Evolutionary conservation across 2,329 filamentous ascomycete species (phyloP), one percentile per base, ranked within the genome.

Genomic region (Teratosphaeria viscida): DNA sequence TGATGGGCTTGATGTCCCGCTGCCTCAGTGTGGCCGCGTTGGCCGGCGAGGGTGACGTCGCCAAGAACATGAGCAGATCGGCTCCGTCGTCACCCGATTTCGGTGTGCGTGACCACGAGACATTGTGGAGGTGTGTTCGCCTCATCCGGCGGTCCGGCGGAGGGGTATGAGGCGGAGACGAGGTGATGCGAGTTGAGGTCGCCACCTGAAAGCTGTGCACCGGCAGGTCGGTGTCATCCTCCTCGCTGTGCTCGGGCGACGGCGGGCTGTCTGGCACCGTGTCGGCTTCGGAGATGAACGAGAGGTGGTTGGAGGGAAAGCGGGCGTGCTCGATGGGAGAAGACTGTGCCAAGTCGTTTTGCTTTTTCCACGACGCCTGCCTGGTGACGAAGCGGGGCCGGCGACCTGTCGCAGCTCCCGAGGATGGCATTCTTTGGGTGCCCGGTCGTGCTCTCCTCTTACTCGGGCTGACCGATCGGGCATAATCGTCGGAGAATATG

Each of bases 111-210:
- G 67, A 70, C 72, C 66, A 71, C 11, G 73, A 66, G 65, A 75
- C 64, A 66, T 76, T 68, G 5, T 37, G 55, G 27, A 37, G 26
- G 61, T 76, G 60, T 68, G 67, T 74, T 73, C 63, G 76, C 67
- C 63, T 73, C 72, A 65, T 75, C 63, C 68, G 77, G 67, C 66
- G 73, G 70, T 65, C 76, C 70, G 67, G 79, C 16, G 82, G 88
- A n/a, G 90, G 90, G 55, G 90, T 95, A 61, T 86, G 85, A 43
- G 91, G 91, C 43, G 91, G 91, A 12, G 92, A 95, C n/a, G 89
- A 90, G 54, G 80, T 67, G 57, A 64, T 62, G 49, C 59, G 67
- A 60, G 65, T 69, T 61, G 81, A 82, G 55, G 79, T 71, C 67
- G 74, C 75, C 57, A 79, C 70, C 63, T 82, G 81, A 77, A 92